phyloP scores from a whole-genome alignment of 169 alveolate genomes.

The Cyclospora cayetanensis region DNA sequence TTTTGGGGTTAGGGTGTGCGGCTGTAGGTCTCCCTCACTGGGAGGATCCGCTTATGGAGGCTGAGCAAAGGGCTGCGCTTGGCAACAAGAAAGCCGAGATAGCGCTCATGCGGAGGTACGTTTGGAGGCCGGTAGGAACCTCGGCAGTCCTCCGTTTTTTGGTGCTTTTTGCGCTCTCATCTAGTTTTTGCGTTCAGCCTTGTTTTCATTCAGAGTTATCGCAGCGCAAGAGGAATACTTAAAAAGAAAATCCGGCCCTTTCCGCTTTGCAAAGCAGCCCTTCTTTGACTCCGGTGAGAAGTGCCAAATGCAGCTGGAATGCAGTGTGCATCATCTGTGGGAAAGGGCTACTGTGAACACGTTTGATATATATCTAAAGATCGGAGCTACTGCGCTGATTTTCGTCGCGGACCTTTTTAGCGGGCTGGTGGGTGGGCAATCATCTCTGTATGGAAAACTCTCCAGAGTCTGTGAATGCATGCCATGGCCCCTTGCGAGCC shows the following conservation, averaged over 20 bases:
- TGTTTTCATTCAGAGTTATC: neutral
- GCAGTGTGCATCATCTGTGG: neutral
- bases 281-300: slow-evolving; percentile 16
- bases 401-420: too few relatives aligned
- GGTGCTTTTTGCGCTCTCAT: neutral
- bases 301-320: neutral
- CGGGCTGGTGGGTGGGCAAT: too few relatives aligned
- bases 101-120: neutral
- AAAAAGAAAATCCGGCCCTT: neutral
- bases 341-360: neutral
- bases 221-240: slow-evolving; percentile 18
- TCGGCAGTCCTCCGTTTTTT: too few relatives aligned
- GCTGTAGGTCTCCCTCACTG: slow-evolving; percentile 42
- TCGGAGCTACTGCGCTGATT: too few relatives aligned
- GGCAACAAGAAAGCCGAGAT: neutral
- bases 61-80: neutral
- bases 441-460: too few relatives aligned
- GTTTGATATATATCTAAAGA: too few relatives aligned
- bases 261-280: neutral
- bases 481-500: too few relatives aligned
- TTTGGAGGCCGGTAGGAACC: too few relatives aligned
- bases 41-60: neutral
- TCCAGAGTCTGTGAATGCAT: too few relatives aligned
- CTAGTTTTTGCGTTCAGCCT: neutral
- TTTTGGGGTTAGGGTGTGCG: neutral